Conservation (phyloP, 1,139 yeast species). For the Yamadazyma diddensiae region DNA sequence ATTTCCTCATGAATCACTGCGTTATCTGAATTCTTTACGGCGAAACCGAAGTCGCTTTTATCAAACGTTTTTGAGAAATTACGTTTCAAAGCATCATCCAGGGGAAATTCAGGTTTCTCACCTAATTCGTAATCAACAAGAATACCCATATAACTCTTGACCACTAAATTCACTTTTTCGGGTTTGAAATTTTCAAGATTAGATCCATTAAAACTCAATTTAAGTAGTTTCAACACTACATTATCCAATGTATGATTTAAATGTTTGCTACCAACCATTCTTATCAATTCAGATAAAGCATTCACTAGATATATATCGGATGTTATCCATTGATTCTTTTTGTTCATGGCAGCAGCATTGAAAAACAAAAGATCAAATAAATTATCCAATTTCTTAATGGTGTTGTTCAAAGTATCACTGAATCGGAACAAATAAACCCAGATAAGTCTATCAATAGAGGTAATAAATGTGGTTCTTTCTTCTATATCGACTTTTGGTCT, state of each 20-base stretch:
- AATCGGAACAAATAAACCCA: conserved; percentile 92
- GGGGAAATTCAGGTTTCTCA: conserved; percentile 73
- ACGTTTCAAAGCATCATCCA: conserved; percentile 47
- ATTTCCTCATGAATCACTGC: conserved; percentile 71
- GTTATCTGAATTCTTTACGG: conserved; percentile 44
- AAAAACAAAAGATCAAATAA: conserved; percentile 59
- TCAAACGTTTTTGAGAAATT: conserved; percentile 8
- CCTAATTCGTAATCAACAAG: conserved; percentile 58
- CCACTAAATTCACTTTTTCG: conserved; percentile 68
- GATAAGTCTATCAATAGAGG: conserved; percentile 66
- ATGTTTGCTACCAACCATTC: conserved; percentile 77
- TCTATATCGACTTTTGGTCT: conserved; percentile 40
- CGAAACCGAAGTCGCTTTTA: conserved; percentile 29
- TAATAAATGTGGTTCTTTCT: conserved; percentile 62
- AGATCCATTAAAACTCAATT: conserved; percentile 52
- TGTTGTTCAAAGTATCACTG: conserved; percentile 83
- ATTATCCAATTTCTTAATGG: conserved; percentile 54
- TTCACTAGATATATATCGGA: conserved; percentile 60
- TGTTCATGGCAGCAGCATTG: conserved; percentile 36
- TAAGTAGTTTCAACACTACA: conserved; percentile 61
- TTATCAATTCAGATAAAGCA: conserved; percentile 66
- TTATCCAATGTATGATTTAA: conserved; percentile 78
- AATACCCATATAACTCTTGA: conserved; percentile 68
- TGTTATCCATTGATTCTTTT: conserved; percentile 71
- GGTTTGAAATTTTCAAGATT: conserved; percentile 61